Evolutionary conservation across 208 protist species (phyloP), one percentile per base, ranked within the genome.

Genomic region (Wallacemonas sp.): DNA sequence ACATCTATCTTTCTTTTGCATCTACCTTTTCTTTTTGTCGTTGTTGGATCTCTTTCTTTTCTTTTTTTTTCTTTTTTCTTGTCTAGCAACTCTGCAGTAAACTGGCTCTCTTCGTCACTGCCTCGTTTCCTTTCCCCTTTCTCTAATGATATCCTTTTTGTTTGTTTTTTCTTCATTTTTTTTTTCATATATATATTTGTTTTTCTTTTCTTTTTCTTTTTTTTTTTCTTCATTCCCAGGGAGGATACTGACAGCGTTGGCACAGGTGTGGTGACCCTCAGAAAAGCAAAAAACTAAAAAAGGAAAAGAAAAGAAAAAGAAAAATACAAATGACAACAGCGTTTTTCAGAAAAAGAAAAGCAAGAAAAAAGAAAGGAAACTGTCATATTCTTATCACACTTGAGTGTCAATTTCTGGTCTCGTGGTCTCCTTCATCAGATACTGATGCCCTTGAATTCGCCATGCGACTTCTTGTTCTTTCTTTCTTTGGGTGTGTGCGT

Each of bases 201-300:
- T 24, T 19, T 49, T 49, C 22, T 24, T 41, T 66, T 33, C 11
- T 66, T 66, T 56, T 45, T 31, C 47, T 49, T 42, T 72, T 41
- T 41, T 41, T 41, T 41, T 41, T 41, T 65, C 33, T 56, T 49
- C 66, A 45, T 61, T 31, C 66, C 33, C 28, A 42, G 67, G 46
- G n/a, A n/a, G n/a, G n/a, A n/a, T n/a, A n/a, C n/a, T n/a, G n/a
- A n/a, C n/a, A n/a, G n/a, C n/a, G n/a, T n/a, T n/a, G n/a, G n/a
- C n/a, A n/a, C n/a, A n/a, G n/a, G n/a, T n/a, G n/a, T n/a, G n/a
- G n/a, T n/a, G n/a, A n/a, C n/a, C n/a, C n/a, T n/a, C n/a, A n/a
- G n/a, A n/a, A n/a, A n/a, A n/a, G n/a, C n/a, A n/a, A n/a, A n/a
- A n/a, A 62, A 19, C 33, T 6, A 42, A 56, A 51, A 59, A 39